Base-by-base conservation (phyloP, 768 basidiomycete species). In the Russula abietina region DNA sequence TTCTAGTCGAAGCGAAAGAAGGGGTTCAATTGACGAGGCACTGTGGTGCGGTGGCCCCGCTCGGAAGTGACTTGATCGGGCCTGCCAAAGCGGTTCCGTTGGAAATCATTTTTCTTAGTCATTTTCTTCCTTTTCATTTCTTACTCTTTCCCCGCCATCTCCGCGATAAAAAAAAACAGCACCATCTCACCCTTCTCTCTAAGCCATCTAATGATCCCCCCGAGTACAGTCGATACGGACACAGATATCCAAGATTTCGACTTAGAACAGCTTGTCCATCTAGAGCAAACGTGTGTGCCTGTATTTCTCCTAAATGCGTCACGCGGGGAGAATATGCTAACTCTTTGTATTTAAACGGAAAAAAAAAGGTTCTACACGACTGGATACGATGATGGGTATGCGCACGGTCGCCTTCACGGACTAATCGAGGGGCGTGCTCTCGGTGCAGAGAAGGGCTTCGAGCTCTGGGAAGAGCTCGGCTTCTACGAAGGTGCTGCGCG, bases 391-490 rank as follows among this genome's bases (percentile, higher is more conserved):
- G 86, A 88, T 59, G 95, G 96, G 2, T 83, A 81, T 70, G 85
- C 79, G 0, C 96, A 98, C 72, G 96, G 96, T 1, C 81, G 86
- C 45, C 83, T 94, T 7, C 94, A 96, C 68, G 94, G 96, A 2
- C 74, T 91, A 28, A 92, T 93, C 64, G 93, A 99, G 73, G 96
- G 96, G 10, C 80, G 93, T 16, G 88, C 89, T 0, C 80, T 98
- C 19, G 96, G 94, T 2, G 81, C 86, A 59, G 88, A 93, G 68
- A 94, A 96, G 68, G 91, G 90, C 0, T 98, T 87, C 73, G 94
- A 96, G 74, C 86, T 97, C 75, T 98, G 94, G 93, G 95, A 98
- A 73, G 96, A 99, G 73, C 81, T 99, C 14, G 94, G 91, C 2
- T 98, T 87, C 69, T 95, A 95, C 72, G 83, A 95, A 69, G 96